Percentiles rank a stretch among this genome's conserved stretches.
Conservation (phyloP, 805 yeast genomes). For the Zygotorulaspora florentina region DNA sequence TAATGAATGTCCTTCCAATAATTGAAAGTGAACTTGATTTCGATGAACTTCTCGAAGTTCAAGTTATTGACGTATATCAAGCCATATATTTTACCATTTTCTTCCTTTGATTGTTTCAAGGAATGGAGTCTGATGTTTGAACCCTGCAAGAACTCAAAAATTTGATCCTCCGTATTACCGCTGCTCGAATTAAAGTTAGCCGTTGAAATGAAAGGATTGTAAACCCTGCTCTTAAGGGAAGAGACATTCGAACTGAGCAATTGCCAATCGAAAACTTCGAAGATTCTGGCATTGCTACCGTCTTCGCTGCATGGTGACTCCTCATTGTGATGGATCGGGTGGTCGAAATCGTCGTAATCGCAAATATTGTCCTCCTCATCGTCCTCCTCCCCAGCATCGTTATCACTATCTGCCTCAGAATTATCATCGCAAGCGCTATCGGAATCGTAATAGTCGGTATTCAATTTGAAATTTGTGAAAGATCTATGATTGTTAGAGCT, state of each 20-base stretch:
- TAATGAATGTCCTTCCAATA: slow-evolving; percentile 34
- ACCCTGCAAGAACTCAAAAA: slow-evolving; percentile 21
- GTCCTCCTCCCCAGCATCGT: not conserved
- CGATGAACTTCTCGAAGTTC: slow-evolving; percentile 33
- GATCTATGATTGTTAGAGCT: not conserved
- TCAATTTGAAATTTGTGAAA: slow-evolving; percentile 14
- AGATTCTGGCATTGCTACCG: not conserved
- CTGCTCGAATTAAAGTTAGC: not conserved
- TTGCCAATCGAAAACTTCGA: slow-evolving; percentile 14
- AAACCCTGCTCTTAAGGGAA: slow-evolving; percentile 4
- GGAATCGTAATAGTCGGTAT: slow-evolving; percentile 17
- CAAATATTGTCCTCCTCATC: slow-evolving; percentile 7
- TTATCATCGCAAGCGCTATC: slow-evolving; percentile 5
- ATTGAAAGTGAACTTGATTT: slow-evolving; percentile 34
- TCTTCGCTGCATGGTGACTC: not conserved
- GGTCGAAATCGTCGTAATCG: slow-evolving; percentile 7
- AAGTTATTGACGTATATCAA: slow-evolving; percentile 31
- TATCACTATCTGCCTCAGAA: slow-evolving; percentile 1
- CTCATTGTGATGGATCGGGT: not conserved
- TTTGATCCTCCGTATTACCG: slow-evolving; percentile 13
- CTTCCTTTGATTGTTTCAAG: slow-evolving; percentile 12
- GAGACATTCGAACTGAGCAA: slow-evolving; percentile 9
- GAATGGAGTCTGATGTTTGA: slow-evolving; percentile 26
- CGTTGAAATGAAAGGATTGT: slow-evolving; percentile 8
- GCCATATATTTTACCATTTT: slow-evolving; percentile 23